These are phyloP conservation scores for Nakazawaea peltata DNA, from an alignment of 805 yeast species.

Conservation along the genomic window DNA sequence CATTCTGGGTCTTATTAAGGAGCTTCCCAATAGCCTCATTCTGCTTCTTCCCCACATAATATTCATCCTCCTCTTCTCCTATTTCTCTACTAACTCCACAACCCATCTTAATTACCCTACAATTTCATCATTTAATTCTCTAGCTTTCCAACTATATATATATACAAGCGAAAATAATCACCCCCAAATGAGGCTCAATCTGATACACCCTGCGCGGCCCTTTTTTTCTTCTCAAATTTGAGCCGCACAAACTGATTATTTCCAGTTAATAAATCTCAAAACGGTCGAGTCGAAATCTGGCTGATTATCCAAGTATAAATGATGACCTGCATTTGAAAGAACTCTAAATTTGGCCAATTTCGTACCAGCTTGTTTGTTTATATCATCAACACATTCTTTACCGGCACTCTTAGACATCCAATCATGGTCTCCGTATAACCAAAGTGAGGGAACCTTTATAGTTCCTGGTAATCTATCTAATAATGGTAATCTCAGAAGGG, in stretches of 20 bases:
- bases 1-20: conserved; percentile 41
- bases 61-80: conserved; percentile 41
- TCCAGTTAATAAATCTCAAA: conserved; percentile 17
- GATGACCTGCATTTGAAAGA: conserved; percentile 43
- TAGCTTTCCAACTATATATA: too few species aligned
- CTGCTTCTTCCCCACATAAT: conserved; percentile 41
- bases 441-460: conserved; percentile 35
- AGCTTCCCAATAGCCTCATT: conserved; percentile 62
- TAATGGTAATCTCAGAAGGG: conserved; percentile 47
- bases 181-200: conserved; percentile 6
- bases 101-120: conserved; percentile 51
- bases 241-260: background rate
- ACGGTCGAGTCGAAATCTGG: conserved; percentile 20
- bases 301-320: conserved; percentile 45
- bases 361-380: conserved; percentile 15
- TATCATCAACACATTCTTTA: conserved; percentile 27
- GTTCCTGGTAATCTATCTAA: conserved; percentile 40
- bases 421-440: conserved; percentile 62
- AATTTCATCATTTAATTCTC: too few species aligned
- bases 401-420: conserved; percentile 70
- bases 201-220: too few species aligned
- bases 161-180: background rate
- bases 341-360: conserved; percentile 25
- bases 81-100: conserved; percentile 49
- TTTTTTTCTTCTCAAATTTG: background rate